Conservation (phyloP, 305 asterid species). For the Salvia sclarea region DNA sequence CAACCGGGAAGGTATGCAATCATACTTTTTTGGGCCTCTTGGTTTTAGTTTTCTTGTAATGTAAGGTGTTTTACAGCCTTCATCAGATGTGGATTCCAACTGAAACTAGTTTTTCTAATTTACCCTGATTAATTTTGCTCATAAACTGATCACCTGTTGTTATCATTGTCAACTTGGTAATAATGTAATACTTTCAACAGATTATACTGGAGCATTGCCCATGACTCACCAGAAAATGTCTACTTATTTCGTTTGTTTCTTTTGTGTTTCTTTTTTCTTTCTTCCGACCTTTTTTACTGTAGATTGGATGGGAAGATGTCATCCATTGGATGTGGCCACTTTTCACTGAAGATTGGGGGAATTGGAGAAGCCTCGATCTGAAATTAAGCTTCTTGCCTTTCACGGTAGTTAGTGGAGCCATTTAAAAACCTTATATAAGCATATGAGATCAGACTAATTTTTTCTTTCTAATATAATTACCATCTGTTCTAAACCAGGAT, state of each 20-base stretch:
- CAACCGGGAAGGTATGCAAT: conserved; percentile 59
- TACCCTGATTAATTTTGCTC: conserved; percentile 17
- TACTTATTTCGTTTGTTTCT: not conserved
- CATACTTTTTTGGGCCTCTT: conserved; percentile 19
- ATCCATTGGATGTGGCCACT: conserved; percentile 99
- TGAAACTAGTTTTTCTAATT: conserved; percentile 1
- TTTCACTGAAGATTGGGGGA: conserved; percentile 87
- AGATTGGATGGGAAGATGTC: conserved; percentile 93
- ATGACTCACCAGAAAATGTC: conserved; percentile 3
- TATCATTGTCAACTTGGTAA: conserved; percentile 17
- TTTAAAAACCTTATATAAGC: conserved; percentile 30
- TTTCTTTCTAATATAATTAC: conserved; percentile 24
- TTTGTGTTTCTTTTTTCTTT: not conserved
- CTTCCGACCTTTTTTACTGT: conserved; percentile 13
- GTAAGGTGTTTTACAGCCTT: conserved; percentile 10
- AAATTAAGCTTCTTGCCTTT: conserved; percentile 79
- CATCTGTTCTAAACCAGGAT: conserved; percentile 62
- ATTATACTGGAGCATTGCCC: conserved; percentile 12
- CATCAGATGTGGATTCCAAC: conserved; percentile 8
- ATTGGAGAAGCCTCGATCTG: conserved; percentile 84
- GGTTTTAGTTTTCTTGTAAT: conserved; percentile 21
- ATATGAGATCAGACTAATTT: conserved; percentile 11
- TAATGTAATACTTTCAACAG: conserved; percentile 6
- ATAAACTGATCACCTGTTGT: conserved; percentile 12
- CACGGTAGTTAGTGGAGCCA: conserved; percentile 59